Base-by-base conservation (phyloP, 495 filamentous ascomycete species). In the Penicillium paradoxum region DNA sequence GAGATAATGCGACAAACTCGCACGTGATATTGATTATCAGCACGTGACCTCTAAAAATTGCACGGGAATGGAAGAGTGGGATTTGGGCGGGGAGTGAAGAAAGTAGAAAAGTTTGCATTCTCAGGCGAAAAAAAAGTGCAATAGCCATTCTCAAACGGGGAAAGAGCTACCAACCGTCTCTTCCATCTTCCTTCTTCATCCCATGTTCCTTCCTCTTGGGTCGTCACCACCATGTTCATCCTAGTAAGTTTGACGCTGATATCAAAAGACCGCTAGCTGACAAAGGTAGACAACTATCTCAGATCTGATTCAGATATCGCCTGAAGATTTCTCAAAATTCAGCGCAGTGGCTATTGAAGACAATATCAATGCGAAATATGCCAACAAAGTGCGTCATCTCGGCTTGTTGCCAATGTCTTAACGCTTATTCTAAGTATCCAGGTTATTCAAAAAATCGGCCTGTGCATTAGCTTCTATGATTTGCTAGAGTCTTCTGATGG, bases 311-410 rank as follows among this genome's bases (percentile, higher is more conserved):
- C 86, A 93, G 72, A 93, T 98, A 69, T 74, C 78, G 9, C 93
- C 93, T 2, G 76, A 89, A 61, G 87, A 96, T 62, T 93, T 97
- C 64, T 74, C 81, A 32, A 92, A 90, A 60, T 78, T 83, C 42
- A 91, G 87, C 59, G 73, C 76, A 6, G 79, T 86, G 30, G 88
- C 89, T 2, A 84, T 98, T 53, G 89, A 96, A 69, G 91, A 97
- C 67, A 89, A 88, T 56, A 91, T 98, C 72, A 96, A 97, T 60
- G 79, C 83, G 50, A 98, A 97, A 73, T 98, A 96, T 69, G 83
- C 92, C 46, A 95, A 98, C 74, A 92, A 90, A 69, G 87, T 90
- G 45, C 51, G 75, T 51, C 2, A 7, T 43, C 45, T n/a, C 4
- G 19, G 11, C n/a, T 19, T 33, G 5, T 27, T 7, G 6, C 13